Evolutionary conservation across 179 eudicot species (phyloP).

Genomic region (Actinidia arguta): DNA sequence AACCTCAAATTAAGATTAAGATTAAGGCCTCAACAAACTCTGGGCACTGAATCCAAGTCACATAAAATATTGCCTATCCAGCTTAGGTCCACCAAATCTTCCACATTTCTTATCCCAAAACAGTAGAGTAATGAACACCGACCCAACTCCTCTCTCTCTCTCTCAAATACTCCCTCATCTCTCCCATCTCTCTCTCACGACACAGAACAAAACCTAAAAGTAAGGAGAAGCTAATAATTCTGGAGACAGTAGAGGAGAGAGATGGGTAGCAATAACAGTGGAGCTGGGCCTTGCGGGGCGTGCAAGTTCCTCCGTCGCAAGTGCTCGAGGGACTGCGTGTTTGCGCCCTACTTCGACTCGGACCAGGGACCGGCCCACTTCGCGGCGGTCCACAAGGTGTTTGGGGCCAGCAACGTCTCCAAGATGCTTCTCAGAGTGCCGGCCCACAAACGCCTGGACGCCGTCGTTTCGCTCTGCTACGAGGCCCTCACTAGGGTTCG

Average conservation of each 20-base stretch:
- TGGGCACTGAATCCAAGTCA: too few species aligned
- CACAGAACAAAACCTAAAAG: background rate
- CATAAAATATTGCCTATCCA: too few species aligned
- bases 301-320: slow-evolving; percentile 68
- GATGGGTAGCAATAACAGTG: background rate
- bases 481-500: slow-evolving; percentile 72
- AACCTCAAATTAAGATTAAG: too few species aligned
- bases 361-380: slow-evolving; percentile 66
- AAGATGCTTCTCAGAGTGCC: slow-evolving; percentile 61
- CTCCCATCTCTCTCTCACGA: background rate
- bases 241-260: background rate
- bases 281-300: slow-evolving; percentile 48
- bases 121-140: too few species aligned
- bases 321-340: slow-evolving; percentile 53
- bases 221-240: background rate
- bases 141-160: background rate
- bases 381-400: slow-evolving; percentile 78
- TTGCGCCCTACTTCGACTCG: slow-evolving; percentile 62
- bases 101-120: too few species aligned
- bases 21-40: too few species aligned
- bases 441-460: slow-evolving; percentile 60
- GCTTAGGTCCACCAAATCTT: too few species aligned
- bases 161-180: background rate
- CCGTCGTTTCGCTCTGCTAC: slow-evolving; percentile 65
- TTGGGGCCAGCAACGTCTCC: slow-evolving; percentile 76